Evolutionary conservation across 441 rosid species (phyloP).

Genomic region (California macrophylla): DNA sequence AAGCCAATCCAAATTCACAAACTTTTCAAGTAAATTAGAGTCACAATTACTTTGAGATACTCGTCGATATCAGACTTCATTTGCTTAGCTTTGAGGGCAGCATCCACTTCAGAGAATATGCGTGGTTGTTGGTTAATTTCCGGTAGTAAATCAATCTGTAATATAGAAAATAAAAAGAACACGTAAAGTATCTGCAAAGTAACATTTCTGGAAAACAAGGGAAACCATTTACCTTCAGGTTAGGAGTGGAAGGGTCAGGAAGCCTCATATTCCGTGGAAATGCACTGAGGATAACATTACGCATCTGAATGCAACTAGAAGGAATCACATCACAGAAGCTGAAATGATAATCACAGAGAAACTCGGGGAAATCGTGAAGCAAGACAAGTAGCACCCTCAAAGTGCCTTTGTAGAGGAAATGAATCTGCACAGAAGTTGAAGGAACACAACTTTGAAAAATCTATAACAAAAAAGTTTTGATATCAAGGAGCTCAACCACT

Average conservation of each 20-base stretch:
- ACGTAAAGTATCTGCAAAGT: not conserved
- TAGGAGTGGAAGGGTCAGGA: slow-evolving; percentile 26
- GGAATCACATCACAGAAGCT: slow-evolving; percentile 27
- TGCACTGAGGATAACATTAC: slow-evolving; percentile 27
- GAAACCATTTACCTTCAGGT: slow-evolving; percentile 20
- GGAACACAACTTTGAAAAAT: not conserved
- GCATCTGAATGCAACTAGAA: slow-evolving; percentile 27
- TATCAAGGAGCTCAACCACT: not conserved
- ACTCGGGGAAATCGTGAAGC: slow-evolving; percentile 26
- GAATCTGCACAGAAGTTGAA: slow-evolving; percentile 14
- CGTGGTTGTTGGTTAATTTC: slow-evolving; percentile 19
- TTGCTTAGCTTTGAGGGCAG: slow-evolving; percentile 23
- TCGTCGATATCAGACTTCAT: slow-evolving; percentile 27
- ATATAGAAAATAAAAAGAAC: not conserved
- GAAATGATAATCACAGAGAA: slow-evolving; percentile 26
- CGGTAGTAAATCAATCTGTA: slow-evolving; percentile 24
- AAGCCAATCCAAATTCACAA: not conserved
- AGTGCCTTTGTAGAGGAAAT: slow-evolving; percentile 25
- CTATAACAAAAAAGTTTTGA: not conserved
- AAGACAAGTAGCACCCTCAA: slow-evolving; percentile 24
- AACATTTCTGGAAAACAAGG: not conserved
- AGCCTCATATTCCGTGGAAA: slow-evolving; percentile 25
- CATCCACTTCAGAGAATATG: slow-evolving; percentile 25
- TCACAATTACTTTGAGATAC: slow-evolving; percentile 22
- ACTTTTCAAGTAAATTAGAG: not conserved